These are phyloP conservation scores for Porcisia deanei DNA, from an alignment of 208 protist species.

Conservation along the genomic window DNA sequence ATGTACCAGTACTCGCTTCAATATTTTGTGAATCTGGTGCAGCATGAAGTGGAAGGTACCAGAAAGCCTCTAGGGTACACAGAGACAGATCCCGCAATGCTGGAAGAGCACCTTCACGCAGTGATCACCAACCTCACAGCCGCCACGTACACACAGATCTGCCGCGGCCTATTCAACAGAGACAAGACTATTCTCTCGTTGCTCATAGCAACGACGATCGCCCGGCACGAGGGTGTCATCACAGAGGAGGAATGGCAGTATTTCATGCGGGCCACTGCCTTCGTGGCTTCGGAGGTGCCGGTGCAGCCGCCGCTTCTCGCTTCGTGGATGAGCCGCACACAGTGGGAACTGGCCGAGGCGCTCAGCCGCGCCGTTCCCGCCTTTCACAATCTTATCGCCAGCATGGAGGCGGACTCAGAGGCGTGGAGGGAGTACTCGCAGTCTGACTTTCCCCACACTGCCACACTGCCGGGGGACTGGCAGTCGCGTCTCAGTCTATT, in stretches of 20 bases:
- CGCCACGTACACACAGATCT: conserved; percentile 96
- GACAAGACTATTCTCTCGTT: conserved; percentile 97
- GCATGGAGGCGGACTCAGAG: conserved; percentile 41
- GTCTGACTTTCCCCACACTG: conserved; percentile 61
- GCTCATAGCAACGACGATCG: conserved; percentile 92
- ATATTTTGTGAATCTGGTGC: conserved; percentile 97
- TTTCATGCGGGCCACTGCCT: conserved; percentile 87
- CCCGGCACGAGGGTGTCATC: conserved; percentile 58
- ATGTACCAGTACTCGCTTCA: conserved; percentile 99
- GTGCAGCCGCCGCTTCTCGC: conserved; percentile 41
- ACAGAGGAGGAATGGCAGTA: conserved; percentile 92
- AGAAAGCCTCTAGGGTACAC: conserved; percentile 52
- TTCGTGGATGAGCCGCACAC: conserved; percentile 67
- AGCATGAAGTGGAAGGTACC: conserved; percentile 80
- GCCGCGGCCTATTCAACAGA: conserved; percentile 97
- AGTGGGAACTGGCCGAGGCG: conserved; percentile 88
- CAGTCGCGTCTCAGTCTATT: conserved; percentile 72
- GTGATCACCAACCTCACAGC: conserved; percentile 90
- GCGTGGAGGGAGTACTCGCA: conserved; percentile 71
- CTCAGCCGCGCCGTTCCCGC: conserved; percentile 77
- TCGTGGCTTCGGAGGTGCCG: conserved; percentile 80
- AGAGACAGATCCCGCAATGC: conserved; percentile 52
- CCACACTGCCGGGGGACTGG: conserved; percentile 63
- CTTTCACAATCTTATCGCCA: conserved; percentile 63
- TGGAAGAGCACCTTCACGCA: conserved; percentile 73